These are phyloP conservation scores for Dicorynia guianensis DNA, from an alignment of 306 rosid species.

Conservation along the genomic window DNA sequence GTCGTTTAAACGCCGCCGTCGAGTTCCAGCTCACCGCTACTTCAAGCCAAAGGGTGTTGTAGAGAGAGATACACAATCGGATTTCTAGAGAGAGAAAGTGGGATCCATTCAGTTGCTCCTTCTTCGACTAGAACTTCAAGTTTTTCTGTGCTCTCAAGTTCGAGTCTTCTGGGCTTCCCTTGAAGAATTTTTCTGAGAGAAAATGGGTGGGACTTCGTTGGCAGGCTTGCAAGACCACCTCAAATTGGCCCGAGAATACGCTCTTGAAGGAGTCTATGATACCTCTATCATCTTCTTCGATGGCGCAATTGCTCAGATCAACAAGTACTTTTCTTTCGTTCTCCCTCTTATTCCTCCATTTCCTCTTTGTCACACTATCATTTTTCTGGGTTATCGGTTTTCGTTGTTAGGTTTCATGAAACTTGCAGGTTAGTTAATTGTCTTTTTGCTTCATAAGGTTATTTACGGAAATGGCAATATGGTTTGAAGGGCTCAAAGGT, in stretches of 20 bases:
- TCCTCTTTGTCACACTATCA: background rate
- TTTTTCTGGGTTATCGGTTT: background rate
- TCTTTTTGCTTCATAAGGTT: background rate
- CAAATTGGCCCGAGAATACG: slow-evolving; percentile 91
- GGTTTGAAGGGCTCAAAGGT: background rate
- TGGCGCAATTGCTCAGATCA: slow-evolving; percentile 97
- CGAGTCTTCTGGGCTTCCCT: background rate
- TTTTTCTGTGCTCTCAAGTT: slow-evolving; percentile 17
- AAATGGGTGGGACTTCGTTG: slow-evolving; percentile 70
- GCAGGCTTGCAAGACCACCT: slow-evolving; percentile 90
- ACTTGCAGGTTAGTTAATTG: background rate
- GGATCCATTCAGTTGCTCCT: slow-evolving; percentile 19
- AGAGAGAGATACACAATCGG: too few relatives aligned
- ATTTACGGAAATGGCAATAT: background rate
- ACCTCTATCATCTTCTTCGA: slow-evolving; percentile 95
- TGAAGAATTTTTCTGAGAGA: slow-evolving; percentile 4
- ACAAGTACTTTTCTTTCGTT: slow-evolving; percentile 62
- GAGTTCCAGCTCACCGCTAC: slow-evolving; percentile 30
- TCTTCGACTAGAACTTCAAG: slow-evolving; percentile 2
- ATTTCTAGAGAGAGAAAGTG: slow-evolving; percentile 22
- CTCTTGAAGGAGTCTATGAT: too few relatives aligned
- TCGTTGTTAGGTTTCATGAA: too few relatives aligned
- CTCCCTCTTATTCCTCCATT: background rate
- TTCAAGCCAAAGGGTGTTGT: slow-evolving; percentile 16
- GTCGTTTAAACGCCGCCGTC: slow-evolving; percentile 53